Evolutionary conservation across 345 rosid genomes (phyloP).

Genomic region (Raphanus sativus): DNA sequence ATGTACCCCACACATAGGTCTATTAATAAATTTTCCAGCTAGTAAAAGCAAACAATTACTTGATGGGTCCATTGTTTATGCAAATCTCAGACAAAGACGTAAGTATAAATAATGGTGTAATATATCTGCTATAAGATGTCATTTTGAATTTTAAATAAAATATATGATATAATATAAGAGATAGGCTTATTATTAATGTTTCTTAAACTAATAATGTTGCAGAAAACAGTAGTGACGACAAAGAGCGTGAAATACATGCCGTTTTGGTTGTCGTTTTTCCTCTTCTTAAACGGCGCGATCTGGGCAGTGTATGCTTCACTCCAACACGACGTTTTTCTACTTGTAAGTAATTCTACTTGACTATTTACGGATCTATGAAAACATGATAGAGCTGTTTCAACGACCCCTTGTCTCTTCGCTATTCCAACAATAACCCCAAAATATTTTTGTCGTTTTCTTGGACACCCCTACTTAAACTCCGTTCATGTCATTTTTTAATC

Average conservation of each 20-base stretch:
- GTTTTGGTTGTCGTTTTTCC: constrained; percentile 61
- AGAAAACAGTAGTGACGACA: constrained; percentile 68
- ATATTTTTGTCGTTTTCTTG: constrained; percentile 8
- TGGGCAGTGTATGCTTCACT: constrained; percentile 66
- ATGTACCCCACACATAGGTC: constrained; percentile 2
- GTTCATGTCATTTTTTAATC: background rate
- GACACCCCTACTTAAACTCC: background rate
- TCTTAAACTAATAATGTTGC: constrained; percentile 10
- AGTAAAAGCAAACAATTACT: constrained; percentile 13
- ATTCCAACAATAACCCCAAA: background rate
- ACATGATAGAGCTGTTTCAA: background rate
- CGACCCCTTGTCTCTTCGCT: constrained; percentile 6
- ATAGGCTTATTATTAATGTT: background rate
- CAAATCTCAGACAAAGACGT: constrained; percentile 7
- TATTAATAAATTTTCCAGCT: constrained; percentile 20
- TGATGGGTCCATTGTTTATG: constrained; percentile 20
- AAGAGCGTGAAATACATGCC: constrained; percentile 83
- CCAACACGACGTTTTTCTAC: constrained; percentile 49
- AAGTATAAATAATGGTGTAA: background rate
- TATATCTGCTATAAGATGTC: background rate
- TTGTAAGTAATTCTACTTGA: constrained; percentile 36
- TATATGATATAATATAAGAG: background rate
- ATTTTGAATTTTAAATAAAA: background rate
- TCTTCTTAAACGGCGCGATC: constrained; percentile 66
- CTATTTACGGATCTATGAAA: background rate